These are phyloP conservation scores for Remersonia thermophila DNA, from an alignment of 2,329 filamentous ascomycete genomes.

Conservation along the genomic window DNA sequence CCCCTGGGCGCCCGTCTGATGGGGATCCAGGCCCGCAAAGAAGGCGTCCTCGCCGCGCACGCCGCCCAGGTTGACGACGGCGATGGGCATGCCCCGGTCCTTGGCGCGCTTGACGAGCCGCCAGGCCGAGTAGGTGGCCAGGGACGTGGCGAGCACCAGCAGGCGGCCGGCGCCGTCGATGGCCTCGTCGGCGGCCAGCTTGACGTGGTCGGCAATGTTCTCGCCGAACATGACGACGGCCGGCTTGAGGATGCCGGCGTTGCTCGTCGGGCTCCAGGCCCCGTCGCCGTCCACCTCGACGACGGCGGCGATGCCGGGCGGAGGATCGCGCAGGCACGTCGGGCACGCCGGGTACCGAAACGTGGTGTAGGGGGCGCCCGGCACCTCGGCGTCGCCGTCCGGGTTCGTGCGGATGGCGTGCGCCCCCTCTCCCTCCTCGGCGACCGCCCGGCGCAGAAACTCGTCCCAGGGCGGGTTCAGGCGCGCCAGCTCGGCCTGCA, in stretches of 20 bases:
- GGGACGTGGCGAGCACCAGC: conserved; percentile 73
- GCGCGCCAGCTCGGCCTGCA: conserved; percentile 62
- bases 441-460: conserved; percentile 55
- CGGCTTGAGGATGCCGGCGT: conserved; percentile 76
- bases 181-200: conserved; percentile 63
- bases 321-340: conserved; percentile 56
- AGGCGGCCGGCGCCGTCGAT: conserved; percentile 66
- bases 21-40: conserved; percentile 43
- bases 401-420: conserved; percentile 69
- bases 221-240: conserved; percentile 96
- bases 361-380: conserved; percentile 72
- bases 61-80: conserved; percentile 77
- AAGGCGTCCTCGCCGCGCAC: conserved; percentile 67
- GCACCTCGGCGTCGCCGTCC: conserved; percentile 87
- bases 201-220: conserved; percentile 59
- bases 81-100: conserved; percentile 73
- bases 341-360: conserved; percentile 90
- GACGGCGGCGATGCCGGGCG: conserved; percentile 41
- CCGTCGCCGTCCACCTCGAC: conserved; percentile 70
- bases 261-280: conserved; percentile 55
- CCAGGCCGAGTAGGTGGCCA: conserved; percentile 95
- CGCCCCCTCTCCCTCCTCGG: conserved; percentile 47
- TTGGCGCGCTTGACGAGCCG: conserved; percentile 72
- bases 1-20: conserved; percentile 37
- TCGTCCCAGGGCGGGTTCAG: conserved; percentile 80